Evolutionary conservation across 2,329 filamentous ascomycete genomes (phyloP), one percentile per base, ranked within the genome.

Genomic region (Sarocladium kiliense): DNA sequence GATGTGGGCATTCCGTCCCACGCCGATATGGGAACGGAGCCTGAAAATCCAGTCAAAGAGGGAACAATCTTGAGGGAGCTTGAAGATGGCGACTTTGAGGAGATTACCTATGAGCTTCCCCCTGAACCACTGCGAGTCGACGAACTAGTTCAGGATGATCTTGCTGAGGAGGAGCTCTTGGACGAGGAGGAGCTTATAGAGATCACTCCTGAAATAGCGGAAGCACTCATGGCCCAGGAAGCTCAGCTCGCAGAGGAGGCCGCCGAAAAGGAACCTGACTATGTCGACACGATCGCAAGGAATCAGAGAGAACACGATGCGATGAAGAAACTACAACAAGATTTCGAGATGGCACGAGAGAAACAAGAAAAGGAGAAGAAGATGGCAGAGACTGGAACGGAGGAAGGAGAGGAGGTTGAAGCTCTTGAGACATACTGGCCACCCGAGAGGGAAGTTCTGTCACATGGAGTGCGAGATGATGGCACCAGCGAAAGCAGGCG

Each of bases 11-110:
- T 74, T 58, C 71, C 74, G 58, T 72, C 56, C 51, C 69, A 65
- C 62, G 71, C 66, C 25, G 70, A 73, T 41, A 71, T 73, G 68
- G 65, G 62, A 2, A 42, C 60, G 2, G 58, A 59, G 18, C 6
- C 55, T 6, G 30, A 60, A 19, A 61, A 59, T 14, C 56, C 61
- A 6, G 34, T 21, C 9, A 53, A 72, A 70, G 61, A 76, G 74
- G 62, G 67, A 2, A 66, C 76, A 1, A 61, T 89, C 16, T 62
- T 88, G 53, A 76, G 77, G 59, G 74, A 84, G 62, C 76, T 77
- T 0, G 74, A 78, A 14, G 71, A 80, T 56, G 86, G 86, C 2
- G 68, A 73, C 7, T 71, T 84, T 3, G 84, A 90, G 65, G 84
- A 89, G 64, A 73, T 89, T 12, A 75, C 79, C 25, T 81, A 81